Percentiles rank a stretch among this genome's conserved stretches.
phyloP scores from a whole-genome alignment of 2,329 filamentous ascomycete species.

The Curvularia verruculosa region DNA sequence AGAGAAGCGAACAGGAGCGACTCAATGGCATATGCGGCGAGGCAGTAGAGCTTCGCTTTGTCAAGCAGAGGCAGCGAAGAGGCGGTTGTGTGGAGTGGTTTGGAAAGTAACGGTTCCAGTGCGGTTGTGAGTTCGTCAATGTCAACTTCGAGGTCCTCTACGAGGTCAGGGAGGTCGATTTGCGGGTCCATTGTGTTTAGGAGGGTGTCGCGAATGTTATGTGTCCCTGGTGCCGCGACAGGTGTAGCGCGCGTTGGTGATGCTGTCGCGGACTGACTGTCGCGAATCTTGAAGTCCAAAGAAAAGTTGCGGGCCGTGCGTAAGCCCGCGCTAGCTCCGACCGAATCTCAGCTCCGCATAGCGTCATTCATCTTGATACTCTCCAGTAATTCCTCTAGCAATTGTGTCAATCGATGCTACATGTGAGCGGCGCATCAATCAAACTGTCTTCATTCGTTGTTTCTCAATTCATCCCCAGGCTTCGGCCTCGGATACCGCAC shows the following conservation, averaged over 20 bases:
- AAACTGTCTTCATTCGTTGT: constrained; percentile 53
- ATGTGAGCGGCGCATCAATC: constrained; percentile 32
- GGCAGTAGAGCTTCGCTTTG: constrained; percentile 91
- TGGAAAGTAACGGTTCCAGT: constrained; percentile 73
- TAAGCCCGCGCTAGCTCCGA: constrained; percentile 27
- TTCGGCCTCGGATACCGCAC: constrained; percentile 55
- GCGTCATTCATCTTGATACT: constrained; percentile 12
- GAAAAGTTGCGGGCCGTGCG: constrained; percentile 37
- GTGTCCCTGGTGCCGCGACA: not conserved
- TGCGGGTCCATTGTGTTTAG: constrained; percentile 56
- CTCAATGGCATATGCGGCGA: constrained; percentile 86
- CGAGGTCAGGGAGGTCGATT: constrained; percentile 66
- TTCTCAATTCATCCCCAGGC: constrained; percentile 50
- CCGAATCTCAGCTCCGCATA: constrained; percentile 3
- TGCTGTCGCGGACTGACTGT: constrained; percentile 3
- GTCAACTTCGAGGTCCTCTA: constrained; percentile 76
- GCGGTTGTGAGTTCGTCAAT: constrained; percentile 79
- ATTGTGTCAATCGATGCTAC: constrained; percentile 4
- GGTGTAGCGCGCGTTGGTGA: not conserved
- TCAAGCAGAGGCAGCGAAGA: constrained; percentile 88
- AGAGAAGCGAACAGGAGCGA: constrained; percentile 86
- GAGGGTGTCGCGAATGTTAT: not conserved
- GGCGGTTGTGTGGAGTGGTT: constrained; percentile 68
- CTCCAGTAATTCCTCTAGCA: not conserved
- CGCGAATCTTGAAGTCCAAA: constrained; percentile 10